Base-by-base conservation (phyloP, 768 basidiomycete genomes). In the Chlorophyllum brunneum region DNA sequence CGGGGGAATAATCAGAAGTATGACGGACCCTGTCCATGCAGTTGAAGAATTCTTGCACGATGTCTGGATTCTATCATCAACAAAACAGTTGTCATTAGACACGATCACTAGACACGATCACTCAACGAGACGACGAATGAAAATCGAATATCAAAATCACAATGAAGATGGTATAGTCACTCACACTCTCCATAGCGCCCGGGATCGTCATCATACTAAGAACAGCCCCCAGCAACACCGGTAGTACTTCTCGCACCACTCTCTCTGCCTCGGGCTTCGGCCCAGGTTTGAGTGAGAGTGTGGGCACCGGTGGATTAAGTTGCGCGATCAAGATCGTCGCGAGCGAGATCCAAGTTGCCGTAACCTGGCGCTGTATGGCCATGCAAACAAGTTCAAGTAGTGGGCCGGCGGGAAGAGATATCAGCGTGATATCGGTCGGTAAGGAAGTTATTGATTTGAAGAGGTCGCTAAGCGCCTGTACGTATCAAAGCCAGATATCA, bases 41-140 rank as follows among this genome's bases (percentile, higher is more conserved):
- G 7, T 76, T 76, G 67, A 95, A 95, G 66, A 94, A 95, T 22
- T 83, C 84, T 63, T 93, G 92, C 13, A 92, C 90, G 23, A 95
- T 81, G 64, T 95, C 94, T 0, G 94, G 93, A 62, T 95, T 92
- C 92, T 95, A 49, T 39, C 24, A 38, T n/a, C 1, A 23, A 15
- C 5, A 18, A 5, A 31, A 30, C 8, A 18, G 13, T 18, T 27
- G 13, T 41, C n/a, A 51, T 16, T 5, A 3, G 9, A 7, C 24
- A 37, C 18, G 18, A 37, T 20, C 34, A 37, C n/a, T 13, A 15
- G 22, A 31, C 46, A 26, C 3, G 39, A 51, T 22, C n/a, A n/a
- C n/a, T n/a, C n/a, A n/a, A n/a, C 20, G 6, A 40, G 38, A 40
- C 18, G 36, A 6, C 6, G 16, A 22, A 40, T 22, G 15, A 34